phyloP scores from a whole-genome alignment of 768 basidiomycete genomes.

The Tylopilus sp. region DNA sequence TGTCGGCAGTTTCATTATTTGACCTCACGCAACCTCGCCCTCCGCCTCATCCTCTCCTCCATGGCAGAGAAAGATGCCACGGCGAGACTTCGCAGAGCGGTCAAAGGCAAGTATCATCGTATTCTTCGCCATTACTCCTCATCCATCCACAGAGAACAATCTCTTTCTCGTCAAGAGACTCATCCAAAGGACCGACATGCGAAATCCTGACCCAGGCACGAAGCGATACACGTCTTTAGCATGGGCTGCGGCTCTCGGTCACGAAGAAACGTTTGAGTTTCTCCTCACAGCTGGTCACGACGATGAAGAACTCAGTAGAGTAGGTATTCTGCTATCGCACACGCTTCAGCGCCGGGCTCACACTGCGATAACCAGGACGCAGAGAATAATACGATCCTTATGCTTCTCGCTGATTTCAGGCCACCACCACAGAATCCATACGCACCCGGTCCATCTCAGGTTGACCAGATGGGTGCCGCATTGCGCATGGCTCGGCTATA shows the following conservation, averaged over 20 bases:
- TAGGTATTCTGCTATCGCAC: constrained; percentile 37
- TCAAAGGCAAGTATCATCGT: constrained; percentile 53
- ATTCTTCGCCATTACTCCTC: constrained; percentile 4
- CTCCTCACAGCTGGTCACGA: constrained; percentile 84
- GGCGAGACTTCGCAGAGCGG: constrained; percentile 70
- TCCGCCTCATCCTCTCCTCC: constrained; percentile 22
- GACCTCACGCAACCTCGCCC: constrained; percentile 21
- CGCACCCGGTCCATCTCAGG: constrained; percentile 43
- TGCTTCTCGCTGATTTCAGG: constrained; percentile 84
- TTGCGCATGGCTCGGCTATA: constrained; percentile 87
- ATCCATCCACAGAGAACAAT: constrained; percentile 74
- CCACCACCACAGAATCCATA: constrained; percentile 48
- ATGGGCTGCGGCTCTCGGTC: constrained; percentile 86
- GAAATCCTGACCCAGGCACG: constrained; percentile 79
- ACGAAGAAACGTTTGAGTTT: constrained; percentile 93
- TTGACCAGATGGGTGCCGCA: constrained; percentile 67
- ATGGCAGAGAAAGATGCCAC: constrained; percentile 87
- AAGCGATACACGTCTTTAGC: constrained; percentile 84
- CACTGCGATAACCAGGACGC: constrained; percentile 56
- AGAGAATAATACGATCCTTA: constrained; percentile 90
- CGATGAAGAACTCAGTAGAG: constrained; percentile 88
- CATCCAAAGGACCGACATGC: constrained; percentile 80
- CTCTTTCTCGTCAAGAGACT: constrained; percentile 89
- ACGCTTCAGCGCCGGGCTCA: constrained; percentile 16
- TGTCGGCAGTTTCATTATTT: constrained; percentile 16